These are phyloP conservation scores for Xenoacremonium recifei DNA, from an alignment of 2,329 filamentous ascomycete species.

Conservation along the genomic window DNA sequence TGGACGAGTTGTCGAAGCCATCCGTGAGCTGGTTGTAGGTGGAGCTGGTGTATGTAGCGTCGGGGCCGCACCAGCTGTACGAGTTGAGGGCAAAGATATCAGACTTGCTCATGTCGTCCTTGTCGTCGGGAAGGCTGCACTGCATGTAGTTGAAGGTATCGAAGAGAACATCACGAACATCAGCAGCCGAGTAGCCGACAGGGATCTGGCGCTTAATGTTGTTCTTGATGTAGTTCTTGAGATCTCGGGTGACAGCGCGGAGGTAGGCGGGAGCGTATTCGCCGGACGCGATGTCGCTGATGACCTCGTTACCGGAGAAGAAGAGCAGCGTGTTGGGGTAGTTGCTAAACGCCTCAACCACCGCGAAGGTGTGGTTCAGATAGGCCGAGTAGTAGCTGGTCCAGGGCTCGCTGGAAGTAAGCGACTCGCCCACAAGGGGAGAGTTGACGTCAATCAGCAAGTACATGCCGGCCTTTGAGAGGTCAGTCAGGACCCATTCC, in stretches of 20 bases:
- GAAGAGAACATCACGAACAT: conserved; percentile 70
- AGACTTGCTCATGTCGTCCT: conserved; percentile 59
- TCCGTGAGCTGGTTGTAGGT: conserved; percentile 62
- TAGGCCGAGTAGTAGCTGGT: conserved; percentile 59
- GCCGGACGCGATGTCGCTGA: conserved; percentile 63
- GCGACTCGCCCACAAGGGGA: conserved; percentile 56
- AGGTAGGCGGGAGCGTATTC: conserved; percentile 66
- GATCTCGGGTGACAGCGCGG: conserved; percentile 72
- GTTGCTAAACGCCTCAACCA: conserved; percentile 65
- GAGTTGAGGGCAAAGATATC: conserved; percentile 77
- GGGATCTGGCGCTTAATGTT: conserved; percentile 67
- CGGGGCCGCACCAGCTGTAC: conserved; percentile 66
- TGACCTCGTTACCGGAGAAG: conserved; percentile 79
- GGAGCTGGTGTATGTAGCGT: conserved; percentile 61
- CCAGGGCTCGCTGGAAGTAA: conserved; percentile 56
- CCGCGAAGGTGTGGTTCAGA: conserved; percentile 64
- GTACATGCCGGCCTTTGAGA: conserved; percentile 58
- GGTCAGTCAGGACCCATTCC: conserved; percentile 3
- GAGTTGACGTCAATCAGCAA: conserved; percentile 70
- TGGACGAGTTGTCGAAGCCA: conserved; percentile 63
- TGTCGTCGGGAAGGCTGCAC: conserved; percentile 56
- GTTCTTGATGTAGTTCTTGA: conserved; percentile 78
- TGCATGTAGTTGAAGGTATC: conserved; percentile 77
- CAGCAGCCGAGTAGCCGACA: conserved; percentile 78
- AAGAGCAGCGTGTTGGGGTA: conserved; percentile 69